Evolutionary conservation across 352 stramenopile genomes (phyloP), one percentile per base, ranked within the genome.

Genomic region (Lagenidium giganteum): DNA sequence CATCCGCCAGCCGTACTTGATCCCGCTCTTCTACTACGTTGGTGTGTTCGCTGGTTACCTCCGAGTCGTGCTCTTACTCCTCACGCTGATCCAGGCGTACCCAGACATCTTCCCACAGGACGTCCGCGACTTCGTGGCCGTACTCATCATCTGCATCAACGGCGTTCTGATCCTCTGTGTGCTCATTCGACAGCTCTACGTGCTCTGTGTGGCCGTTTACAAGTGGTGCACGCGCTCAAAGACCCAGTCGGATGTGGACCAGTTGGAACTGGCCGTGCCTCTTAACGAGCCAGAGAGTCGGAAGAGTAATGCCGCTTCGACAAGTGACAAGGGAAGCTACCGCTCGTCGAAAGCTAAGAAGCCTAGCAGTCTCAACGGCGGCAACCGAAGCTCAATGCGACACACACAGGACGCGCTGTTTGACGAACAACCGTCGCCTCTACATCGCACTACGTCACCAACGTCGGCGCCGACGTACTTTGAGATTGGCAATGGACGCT

Each of bases 61-160:
- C 12, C 70, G 67, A 1, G 47, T 83, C 34, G 53, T 71, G 24
- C 54, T 72, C 21, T 41, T 83, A 28, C 32, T 79, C 18, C 51
- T 83, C n/a, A 51, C 61, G 18, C 47, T 75, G 4, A 50, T 80
- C 22, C 52, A 70, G 36, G 50, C 53, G 17, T 59, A 58, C 12
- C 46, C 54, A 3, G 37, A 68, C 30, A 38, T 65, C 8, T 61
- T 77, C 5, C 53, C 58, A 4, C 70, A 83, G 41, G 57, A 56
- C 17, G 47, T 66, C 5, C 66, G 70, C 14, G 57, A 79, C 42
- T 55, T 70, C 27, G 61, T 68, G 3, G 51, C 47, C 2, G 55
- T 68, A 34, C 44, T 70, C n/a, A 67, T 70, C 34, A 70, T 83
- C 28, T 52, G 33, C 4, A 51, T 76, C 33, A 72, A 79, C 40